Conservation (phyloP, 2,329 filamentous ascomycete species). For the Stagonosporopsis vannaccii region DNA sequence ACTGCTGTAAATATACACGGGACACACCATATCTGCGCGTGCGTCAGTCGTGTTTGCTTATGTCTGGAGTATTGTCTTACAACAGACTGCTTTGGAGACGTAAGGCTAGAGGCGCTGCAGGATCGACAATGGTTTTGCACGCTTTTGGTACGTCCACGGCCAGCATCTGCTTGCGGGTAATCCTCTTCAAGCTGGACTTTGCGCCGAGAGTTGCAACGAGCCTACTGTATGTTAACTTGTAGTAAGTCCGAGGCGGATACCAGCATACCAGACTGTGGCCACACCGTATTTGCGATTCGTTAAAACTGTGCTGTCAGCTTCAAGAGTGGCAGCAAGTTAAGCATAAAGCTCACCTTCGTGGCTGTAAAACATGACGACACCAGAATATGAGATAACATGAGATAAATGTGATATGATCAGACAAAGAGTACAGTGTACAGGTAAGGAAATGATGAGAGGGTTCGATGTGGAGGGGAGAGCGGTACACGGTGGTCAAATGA, state of each 20-base stretch:
- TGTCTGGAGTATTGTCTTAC: slow-evolving; percentile 52
- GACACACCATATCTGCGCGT: slow-evolving; percentile 70
- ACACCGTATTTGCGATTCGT: slow-evolving; percentile 89
- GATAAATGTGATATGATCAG: slow-evolving; percentile 6
- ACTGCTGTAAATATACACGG: slow-evolving; percentile 86
- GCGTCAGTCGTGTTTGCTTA: slow-evolving; percentile 16
- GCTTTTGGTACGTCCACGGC: slow-evolving; percentile 87
- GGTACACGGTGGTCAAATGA: neutral
- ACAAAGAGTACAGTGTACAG: slow-evolving; percentile 2
- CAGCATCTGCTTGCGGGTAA: slow-evolving; percentile 86
- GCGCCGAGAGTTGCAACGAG: slow-evolving; percentile 87
- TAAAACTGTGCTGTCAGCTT: slow-evolving; percentile 64
- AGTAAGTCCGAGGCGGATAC: neutral
- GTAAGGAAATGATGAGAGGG: neutral
- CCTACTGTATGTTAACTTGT: slow-evolving; percentile 62
- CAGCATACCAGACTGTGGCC: slow-evolving; percentile 85
- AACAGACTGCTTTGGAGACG: slow-evolving; percentile 89
- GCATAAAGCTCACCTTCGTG: slow-evolving; percentile 75
- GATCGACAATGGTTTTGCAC: slow-evolving; percentile 85
- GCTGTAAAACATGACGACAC: slow-evolving; percentile 83
- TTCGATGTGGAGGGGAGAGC: neutral
- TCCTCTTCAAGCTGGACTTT: slow-evolving; percentile 72
- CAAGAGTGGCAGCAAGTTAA: neutral
- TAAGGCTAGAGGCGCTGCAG: slow-evolving; percentile 85
- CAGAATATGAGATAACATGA: slow-evolving; percentile 18